A percentile compares a stretch with the other conserved stretches of the same genome.
Conservation (phyloP, 495 filamentous ascomycete species). For the Penicillium flavigenum region DNA sequence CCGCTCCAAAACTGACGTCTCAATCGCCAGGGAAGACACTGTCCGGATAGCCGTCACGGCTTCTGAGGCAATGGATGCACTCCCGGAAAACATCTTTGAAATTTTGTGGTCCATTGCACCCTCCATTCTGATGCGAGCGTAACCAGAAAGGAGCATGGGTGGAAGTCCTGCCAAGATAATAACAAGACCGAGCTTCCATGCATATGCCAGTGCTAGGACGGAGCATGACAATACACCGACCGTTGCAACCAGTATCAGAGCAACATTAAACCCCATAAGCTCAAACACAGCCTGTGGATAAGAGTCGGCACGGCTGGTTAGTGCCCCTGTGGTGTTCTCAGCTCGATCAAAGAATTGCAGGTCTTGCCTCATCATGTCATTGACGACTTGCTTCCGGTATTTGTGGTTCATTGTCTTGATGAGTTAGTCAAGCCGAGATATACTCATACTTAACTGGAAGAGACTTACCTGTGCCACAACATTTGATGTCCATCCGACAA, state of each 20-base stretch:
- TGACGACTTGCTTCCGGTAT: constrained; percentile 60
- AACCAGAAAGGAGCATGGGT: constrained; percentile 50
- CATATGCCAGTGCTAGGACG: constrained; percentile 33
- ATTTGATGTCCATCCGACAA: constrained; percentile 54
- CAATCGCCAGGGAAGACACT: constrained; percentile 55
- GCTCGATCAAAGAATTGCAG: constrained; percentile 61
- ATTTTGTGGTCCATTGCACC: constrained; percentile 51
- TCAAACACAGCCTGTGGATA: constrained; percentile 44
- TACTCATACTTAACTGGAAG: neutral
- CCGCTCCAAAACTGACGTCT: constrained; percentile 41
- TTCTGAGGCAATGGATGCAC: constrained; percentile 55
- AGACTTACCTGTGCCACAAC: constrained; percentile 34
- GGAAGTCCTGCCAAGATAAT: constrained; percentile 52
- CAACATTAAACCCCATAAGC: constrained; percentile 48
- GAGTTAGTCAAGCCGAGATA: neutral
- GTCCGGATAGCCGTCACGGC: constrained; percentile 56
- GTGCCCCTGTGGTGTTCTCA: constrained; percentile 60
- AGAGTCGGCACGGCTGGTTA: constrained; percentile 56
- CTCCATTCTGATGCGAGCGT: constrained; percentile 46
- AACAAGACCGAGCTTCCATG: constrained; percentile 58
- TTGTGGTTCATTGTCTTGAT: constrained; percentile 32
- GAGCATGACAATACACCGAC: constrained; percentile 44
- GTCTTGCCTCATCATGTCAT: constrained; percentile 55
- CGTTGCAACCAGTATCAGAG: constrained; percentile 25
- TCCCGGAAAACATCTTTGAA: constrained; percentile 46